Evolutionary conservation across 352 stramenopile species (phyloP), one percentile per base, ranked within the genome.

Genomic region (Phytopythium oedochilum): DNA sequence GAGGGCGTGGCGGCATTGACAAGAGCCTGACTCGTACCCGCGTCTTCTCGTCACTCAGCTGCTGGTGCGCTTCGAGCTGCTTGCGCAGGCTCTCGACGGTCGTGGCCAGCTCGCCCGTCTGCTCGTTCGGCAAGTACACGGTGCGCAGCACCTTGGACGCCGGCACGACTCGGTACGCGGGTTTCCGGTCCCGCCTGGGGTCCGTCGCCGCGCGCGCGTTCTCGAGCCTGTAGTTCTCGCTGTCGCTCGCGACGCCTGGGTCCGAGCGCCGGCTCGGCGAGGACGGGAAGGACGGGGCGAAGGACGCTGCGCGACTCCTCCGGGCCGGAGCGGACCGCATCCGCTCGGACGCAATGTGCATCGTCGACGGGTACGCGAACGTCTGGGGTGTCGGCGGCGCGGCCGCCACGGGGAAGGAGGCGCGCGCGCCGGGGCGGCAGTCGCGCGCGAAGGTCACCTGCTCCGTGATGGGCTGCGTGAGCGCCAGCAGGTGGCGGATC

Each of bases 401-500:
- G n/a, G n/a, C n/a, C n/a, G n/a, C n/a, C 38, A 71, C 61, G 29
- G 86, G 79, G 52, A 81, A 93, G 22, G 60, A 70, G 7, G 72
- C 72, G 26, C 75, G 65, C 8, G 78, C 60, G 25, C 65, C 75
- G 6, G 83, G 85, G 9, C 83, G 66, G 54, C 82, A 90, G 59
- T 94, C 84, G 46, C 78, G 64, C 25, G 83, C 77, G 63, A 92
- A 92, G 20, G 73, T 86, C n/a, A 89, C 78, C 61, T 88, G 39
- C 59, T 96, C 83, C 0, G 68, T 75, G 51, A 94, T 78, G 0
- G 87, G 87, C 56, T 96, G 78, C 26, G 87, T 94, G 22, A 96
- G 70, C 40, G 71, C 67, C 36, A 96, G 66, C 38, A 96, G 60
- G 23, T 92, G 79, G 59, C 92, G 83, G 57, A 96, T 92, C 46